Evolutionary conservation across 495 filamentous ascomycete species (phyloP), one percentile per base, ranked within the genome.

Genomic region (Letharia lupina): DNA sequence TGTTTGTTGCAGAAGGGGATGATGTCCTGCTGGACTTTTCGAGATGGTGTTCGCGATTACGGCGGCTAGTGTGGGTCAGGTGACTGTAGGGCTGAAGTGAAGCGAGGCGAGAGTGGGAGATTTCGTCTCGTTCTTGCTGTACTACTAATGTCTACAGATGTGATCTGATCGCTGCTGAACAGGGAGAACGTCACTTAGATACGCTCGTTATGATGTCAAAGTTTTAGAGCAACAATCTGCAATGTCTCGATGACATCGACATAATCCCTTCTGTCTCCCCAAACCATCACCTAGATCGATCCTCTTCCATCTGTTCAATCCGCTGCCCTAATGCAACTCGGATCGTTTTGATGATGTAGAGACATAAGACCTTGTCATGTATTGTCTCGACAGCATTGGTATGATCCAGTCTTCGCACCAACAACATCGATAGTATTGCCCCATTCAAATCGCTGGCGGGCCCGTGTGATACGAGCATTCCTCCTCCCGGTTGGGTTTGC

Each of bases 61-160:
- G 44, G 66, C 63, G 47, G 58, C 44, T 42, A 57, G 48, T 65
- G 67, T 68, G 67, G 67, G 67, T 68, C 67, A 68, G 63, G 67
- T 68, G 66, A 42, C 20, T 13, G n/a, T 65, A 65, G 58, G 67
- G 45, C 60, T 64, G 62, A 64, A n/a, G 8, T 54, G 52, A 68
- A 68, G 66, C 61, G 66, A 68, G 33, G 54, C 54, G 4, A 18
- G 52, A 35, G 31, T 16, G 4, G 28, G 23, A 31, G 50, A 54
- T 33, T 33, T 54, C 50, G 33, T 23, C 50, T 23, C 48, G 7
- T 54, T 23, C 54, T 23, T 37, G 11, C 33, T 37, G 28, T 5
- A 9, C 5, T 20, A 56, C 35, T 7, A 3, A 37, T 3, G 4
- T 8, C 31, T 56, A 56, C 52, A 15, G 47, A 39, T 23, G 31